phyloP scores from a whole-genome alignment of 352 stramenopile genomes.

The Phytopythium montanum region DNA sequence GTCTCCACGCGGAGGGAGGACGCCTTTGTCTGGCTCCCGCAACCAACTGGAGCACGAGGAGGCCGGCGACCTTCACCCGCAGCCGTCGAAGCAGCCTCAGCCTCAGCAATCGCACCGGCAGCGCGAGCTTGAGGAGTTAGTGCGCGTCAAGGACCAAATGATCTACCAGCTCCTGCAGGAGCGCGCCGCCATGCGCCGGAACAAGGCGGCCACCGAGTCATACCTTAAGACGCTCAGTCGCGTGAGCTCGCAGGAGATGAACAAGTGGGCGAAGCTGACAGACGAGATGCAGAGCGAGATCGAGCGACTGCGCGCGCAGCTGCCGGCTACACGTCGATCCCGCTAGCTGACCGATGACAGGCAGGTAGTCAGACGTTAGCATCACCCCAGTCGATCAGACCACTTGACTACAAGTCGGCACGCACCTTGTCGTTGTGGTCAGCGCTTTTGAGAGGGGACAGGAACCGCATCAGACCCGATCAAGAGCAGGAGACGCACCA shows the following conservation, averaged over 20 bases:
- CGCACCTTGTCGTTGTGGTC: not conserved
- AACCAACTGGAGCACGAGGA: conserved; percentile 5
- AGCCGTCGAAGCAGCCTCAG: too few relatives aligned
- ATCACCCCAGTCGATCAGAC: not conserved
- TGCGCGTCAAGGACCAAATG: conserved; percentile 81
- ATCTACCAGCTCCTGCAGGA: conserved; percentile 80
- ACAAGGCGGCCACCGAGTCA: conserved; percentile 42
- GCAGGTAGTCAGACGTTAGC: not conserved
- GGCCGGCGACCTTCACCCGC: not conserved
- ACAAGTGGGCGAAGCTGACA: conserved; percentile 76
- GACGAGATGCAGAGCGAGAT: conserved; percentile 84
- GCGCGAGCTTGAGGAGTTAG: conserved; percentile 28
- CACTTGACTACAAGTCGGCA: not conserved
- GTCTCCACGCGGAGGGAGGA: not conserved
- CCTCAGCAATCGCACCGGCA: conserved; percentile 1
- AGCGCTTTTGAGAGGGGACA: not conserved
- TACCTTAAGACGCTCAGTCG: conserved; percentile 63
- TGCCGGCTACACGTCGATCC: conserved; percentile 3
- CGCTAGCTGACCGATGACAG: not conserved
- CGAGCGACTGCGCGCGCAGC: conserved; percentile 41
- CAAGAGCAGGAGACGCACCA: not conserved
- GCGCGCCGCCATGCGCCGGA: conserved; percentile 42
- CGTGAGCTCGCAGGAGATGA: conserved; percentile 75
- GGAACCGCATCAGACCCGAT: not conserved
- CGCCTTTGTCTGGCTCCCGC: not conserved